These are phyloP conservation scores for Glycine tomentella DNA, from an alignment of 306 rosid species.

Conservation along the genomic window DNA sequence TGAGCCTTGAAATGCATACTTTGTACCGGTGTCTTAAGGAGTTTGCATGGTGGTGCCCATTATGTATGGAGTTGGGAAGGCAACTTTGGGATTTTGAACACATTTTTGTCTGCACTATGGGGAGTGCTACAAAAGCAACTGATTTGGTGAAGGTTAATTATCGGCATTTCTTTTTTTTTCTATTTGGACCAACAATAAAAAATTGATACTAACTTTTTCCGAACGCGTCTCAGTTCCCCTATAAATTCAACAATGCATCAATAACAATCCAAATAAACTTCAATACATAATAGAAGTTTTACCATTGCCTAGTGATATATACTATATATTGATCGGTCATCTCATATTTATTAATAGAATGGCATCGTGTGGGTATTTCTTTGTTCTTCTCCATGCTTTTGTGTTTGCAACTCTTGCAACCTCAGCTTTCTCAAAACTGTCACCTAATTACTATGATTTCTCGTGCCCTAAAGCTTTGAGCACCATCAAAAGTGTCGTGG, in stretches of 20 bases:
- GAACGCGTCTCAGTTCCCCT: neutral
- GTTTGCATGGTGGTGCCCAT: no score
- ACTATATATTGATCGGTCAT: no score
- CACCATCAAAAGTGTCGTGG: constrained; percentile 42
- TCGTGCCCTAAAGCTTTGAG: constrained; percentile 49
- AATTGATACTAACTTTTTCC: neutral
- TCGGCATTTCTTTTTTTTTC: neutral
- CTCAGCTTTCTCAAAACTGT: constrained; percentile 34
- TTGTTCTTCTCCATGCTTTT: neutral
- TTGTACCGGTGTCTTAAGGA: no score
- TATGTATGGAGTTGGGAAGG: no score
- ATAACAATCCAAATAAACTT: no score
- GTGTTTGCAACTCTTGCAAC: constrained; percentile 37
- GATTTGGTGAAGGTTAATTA: neutral
- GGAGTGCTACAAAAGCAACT: no score
- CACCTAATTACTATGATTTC: constrained; percentile 43
- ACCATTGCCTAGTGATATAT: neutral
- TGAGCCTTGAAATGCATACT: no score
- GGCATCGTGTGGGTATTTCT: constrained; percentile 10
- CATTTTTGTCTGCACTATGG: no score
- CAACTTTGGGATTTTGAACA: no score
- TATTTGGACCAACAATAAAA: neutral
- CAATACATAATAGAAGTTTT: neutral
- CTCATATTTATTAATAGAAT: neutral
- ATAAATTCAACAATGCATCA: neutral